phyloP scores from a whole-genome alignment of 768 basidiomycete genomes.

The Coprinopsis marcescibilis region DNA sequence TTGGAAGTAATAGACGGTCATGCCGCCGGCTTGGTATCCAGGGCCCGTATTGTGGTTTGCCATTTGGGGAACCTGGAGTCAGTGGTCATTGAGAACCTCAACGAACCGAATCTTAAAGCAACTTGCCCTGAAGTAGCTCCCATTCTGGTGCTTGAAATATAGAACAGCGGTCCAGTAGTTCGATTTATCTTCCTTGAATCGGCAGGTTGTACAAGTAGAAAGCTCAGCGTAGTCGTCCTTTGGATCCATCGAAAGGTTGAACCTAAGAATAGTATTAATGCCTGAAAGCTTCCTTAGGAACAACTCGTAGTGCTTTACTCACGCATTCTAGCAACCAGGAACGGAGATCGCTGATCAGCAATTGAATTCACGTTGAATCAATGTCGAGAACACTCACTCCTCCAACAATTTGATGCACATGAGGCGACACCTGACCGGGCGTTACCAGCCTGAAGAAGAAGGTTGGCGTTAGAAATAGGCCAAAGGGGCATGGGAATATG shows the following conservation, averaged over 20 bases:
- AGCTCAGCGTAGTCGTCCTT: neutral
- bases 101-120: neutral
- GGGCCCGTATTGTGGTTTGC: constrained; percentile 4
- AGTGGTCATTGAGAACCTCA: neutral
- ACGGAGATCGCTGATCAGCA: neutral
- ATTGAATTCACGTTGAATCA: neutral
- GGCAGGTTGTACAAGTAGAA: constrained; percentile 5
- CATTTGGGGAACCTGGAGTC: constrained; percentile 7
- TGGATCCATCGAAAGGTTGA: constrained; percentile 6
- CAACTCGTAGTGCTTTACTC: neutral
- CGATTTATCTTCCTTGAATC: constrained; percentile 8
- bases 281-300: neutral
- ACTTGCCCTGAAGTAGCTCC: constrained; percentile 5
- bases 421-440: constrained; percentile 8
- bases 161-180: constrained; percentile 10
- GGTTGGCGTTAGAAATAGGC: neutral
- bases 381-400: constrained; percentile 4
- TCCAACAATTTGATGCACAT: constrained; percentile 11
- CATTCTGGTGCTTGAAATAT: constrained; percentile 9
- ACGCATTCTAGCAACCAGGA: constrained; percentile 1
- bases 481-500: neutral
- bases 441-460: constrained; percentile 3
- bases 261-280: neutral
- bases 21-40: constrained; percentile 4
- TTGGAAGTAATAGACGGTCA: constrained; percentile 11